A percentile compares a stretch with the other conserved stretches of the same genome.
These are phyloP conservation scores for Buddleja alternifolia DNA, from an alignment of 257 asterid species.

Conservation along the genomic window DNA sequence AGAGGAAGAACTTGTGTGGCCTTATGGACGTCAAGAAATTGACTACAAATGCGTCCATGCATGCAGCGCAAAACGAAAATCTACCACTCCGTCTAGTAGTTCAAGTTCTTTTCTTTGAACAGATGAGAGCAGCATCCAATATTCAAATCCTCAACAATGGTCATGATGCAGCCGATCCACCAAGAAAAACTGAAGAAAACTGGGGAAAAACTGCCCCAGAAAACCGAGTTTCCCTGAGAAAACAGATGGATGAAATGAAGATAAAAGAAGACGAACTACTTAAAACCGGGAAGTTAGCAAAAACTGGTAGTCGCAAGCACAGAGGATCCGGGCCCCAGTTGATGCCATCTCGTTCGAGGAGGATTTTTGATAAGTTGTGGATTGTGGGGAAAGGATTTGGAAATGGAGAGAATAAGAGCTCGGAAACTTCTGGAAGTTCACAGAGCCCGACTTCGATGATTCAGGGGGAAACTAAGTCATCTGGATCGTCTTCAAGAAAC, in stretches of 20 bases:
- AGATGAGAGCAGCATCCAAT: constrained; percentile 61
- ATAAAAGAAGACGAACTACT: constrained; percentile 49
- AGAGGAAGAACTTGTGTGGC: constrained; percentile 72
- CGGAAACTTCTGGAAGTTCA: constrained; percentile 88
- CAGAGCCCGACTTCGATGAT: constrained; percentile 77
- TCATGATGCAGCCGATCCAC: constrained; percentile 37
- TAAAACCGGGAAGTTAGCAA: constrained; percentile 44
- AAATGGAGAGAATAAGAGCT: constrained; percentile 62
- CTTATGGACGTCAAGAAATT: constrained; percentile 77
- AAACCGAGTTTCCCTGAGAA: constrained; percentile 47
- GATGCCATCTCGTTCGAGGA: constrained; percentile 86
- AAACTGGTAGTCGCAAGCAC: constrained; percentile 53
- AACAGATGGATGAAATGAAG: constrained; percentile 54
- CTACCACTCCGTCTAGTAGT: constrained; percentile 86
- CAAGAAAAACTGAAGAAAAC: constrained; percentile 40
- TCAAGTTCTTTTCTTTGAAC: constrained; percentile 80
- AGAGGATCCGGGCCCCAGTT: constrained; percentile 57
- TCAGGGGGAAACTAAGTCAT: constrained; percentile 59
- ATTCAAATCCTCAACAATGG: constrained; percentile 38
- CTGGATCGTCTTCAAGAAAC: constrained; percentile 53
- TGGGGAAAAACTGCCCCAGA: constrained; percentile 49
- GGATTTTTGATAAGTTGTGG: constrained; percentile 85
- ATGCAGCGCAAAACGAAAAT: constrained; percentile 88
- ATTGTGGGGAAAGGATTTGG: constrained; percentile 63
- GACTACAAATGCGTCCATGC: constrained; percentile 71